Evolutionary conservation across 2,329 filamentous ascomycete genomes (phyloP), one percentile per base, ranked within the genome.

Genomic region (Trichoderma hamatum): DNA sequence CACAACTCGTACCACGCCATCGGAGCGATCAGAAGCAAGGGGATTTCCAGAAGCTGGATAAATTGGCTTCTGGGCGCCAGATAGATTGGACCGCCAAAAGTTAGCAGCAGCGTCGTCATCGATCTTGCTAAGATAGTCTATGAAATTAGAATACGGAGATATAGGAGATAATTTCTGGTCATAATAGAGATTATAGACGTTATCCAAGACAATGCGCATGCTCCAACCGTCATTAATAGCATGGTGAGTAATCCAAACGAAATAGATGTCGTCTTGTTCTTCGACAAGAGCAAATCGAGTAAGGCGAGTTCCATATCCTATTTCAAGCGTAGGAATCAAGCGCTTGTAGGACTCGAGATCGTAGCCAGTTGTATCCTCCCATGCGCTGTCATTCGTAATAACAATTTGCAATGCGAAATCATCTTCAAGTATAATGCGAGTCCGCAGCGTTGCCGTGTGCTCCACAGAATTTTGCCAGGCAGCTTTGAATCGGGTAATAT

Each of bases 191-290:
- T 69, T 51, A 30, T 59, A 66, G 24, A 61, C 52, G 14, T 54
- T 56, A 2, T 67, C 67, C 21, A 72, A 30, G 9, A 72, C 28
- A 14, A 72, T 60, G 16, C 51, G 49, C 30, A 65, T 58, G 14
- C 70, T 68, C 72, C 70, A 72, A 3, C 72, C 72, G 34, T 74
- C 73, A 63, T 72, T 72, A 3, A 74, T 52, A 6, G 72, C 69
- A 26, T 74, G 73, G 34, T 74, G 73, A 10, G 69, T 65, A 26
- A 64, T 67, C 70, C 68, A 69, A 11, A 72, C 62, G 26, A 74
- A 72, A 28, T 67, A 70, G 7, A 19, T 30, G 1, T 64, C 52
- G 30, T 54, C 34, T 14, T 55, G 30, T 2, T 68, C 65, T 24
- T 64, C 16, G 4, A 69, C 65, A 43, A 70, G 43, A 21, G 65